These are phyloP conservation scores for Pilaira anomala DNA, from an alignment of 192 early-diverging fungal species.

Conservation along the genomic window DNA sequence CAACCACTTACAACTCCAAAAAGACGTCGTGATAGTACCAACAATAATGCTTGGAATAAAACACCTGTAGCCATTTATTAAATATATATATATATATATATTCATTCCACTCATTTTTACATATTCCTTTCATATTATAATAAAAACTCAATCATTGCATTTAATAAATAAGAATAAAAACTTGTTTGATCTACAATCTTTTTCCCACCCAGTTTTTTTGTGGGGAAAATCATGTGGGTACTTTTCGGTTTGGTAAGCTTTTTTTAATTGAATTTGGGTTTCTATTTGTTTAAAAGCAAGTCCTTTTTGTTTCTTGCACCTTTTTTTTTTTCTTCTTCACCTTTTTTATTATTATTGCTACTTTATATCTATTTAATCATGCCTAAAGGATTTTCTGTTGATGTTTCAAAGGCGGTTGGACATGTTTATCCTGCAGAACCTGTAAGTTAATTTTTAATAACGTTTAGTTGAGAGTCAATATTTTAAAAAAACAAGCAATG, in stretches of 20 bases:
- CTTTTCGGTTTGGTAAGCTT: too few relatives aligned
- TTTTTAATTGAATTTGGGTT: too few relatives aligned
- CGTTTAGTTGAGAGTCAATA: neutral
- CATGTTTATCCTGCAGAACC: constrained; percentile 40
- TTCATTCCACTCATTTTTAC: neutral
- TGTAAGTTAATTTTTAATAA: constrained; percentile 11
- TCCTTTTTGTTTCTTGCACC: neutral
- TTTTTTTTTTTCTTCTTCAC: neutral
- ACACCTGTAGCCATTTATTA: constrained; percentile 9
- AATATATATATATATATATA: neutral
- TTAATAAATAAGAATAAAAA: too few relatives aligned
- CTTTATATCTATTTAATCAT: neutral
- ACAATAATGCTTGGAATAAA: neutral
- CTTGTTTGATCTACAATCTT: too few relatives aligned
- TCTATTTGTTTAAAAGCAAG: too few relatives aligned
- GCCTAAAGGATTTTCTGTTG: constrained; percentile 39
- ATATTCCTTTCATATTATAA: neutral
- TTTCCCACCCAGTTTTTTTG: too few relatives aligned
- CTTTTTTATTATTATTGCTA: neutral
- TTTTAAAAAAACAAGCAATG: neutral
- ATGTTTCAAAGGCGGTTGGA: constrained; percentile 57
- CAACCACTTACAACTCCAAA: neutral
- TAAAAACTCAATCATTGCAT: too few relatives aligned
- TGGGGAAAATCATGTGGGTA: too few relatives aligned
- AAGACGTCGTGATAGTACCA: neutral